phyloP scores from a whole-genome alignment of 1,139 yeast genomes.

The Scheffersomyces lignicola region DNA sequence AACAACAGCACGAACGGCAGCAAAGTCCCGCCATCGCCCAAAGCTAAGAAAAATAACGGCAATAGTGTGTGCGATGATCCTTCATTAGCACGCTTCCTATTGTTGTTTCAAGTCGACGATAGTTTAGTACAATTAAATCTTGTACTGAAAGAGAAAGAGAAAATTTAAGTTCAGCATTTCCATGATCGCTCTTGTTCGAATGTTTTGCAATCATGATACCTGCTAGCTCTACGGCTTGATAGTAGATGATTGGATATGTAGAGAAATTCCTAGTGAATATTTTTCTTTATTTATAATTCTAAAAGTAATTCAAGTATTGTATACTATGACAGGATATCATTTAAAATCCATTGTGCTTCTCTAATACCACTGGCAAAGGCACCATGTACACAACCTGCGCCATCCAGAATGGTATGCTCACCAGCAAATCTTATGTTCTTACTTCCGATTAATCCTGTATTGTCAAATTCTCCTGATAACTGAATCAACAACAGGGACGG shows the following conservation, averaged over 20 bases:
- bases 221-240: too few relatives aligned
- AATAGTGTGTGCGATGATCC: constrained; percentile 9
- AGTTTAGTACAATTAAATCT: constrained; percentile 15
- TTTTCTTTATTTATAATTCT: too few relatives aligned
- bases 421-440: constrained; percentile 73
- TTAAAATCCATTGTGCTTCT: constrained; percentile 57
- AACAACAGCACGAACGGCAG: not conserved
- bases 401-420: constrained; percentile 75
- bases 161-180: too few relatives aligned
- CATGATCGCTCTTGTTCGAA: too few relatives aligned
- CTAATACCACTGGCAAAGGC: constrained; percentile 72
- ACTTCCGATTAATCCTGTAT: constrained; percentile 42
- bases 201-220: too few relatives aligned
- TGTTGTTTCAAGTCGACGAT: constrained; percentile 14
- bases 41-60: constrained; percentile 5
- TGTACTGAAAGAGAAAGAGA: constrained; percentile 14
- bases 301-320: too few relatives aligned
- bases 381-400: constrained; percentile 85
- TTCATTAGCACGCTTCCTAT: constrained; percentile 12
- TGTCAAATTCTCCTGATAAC: constrained; percentile 49
- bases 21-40: constrained; percentile 5
- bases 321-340: too few relatives aligned
- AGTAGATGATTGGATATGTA: too few relatives aligned
- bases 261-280: too few relatives aligned
- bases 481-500: constrained; percentile 59